phyloP scores from a whole-genome alignment of 192 early-diverging fungal species.

The Rhizophagus prolifer region DNA sequence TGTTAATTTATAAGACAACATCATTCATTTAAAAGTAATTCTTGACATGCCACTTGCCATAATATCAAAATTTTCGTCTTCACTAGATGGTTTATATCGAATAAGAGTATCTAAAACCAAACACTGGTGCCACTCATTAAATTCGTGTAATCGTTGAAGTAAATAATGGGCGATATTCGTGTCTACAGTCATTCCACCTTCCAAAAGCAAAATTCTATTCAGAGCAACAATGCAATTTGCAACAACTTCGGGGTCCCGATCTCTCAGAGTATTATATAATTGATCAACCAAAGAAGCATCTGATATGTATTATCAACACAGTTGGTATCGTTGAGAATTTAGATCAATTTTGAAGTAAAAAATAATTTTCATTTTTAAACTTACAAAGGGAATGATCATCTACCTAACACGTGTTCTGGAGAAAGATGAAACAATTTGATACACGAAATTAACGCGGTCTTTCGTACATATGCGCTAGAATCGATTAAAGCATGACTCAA shows the following conservation, averaged over 20 bases:
- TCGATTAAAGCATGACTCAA: constrained; percentile 36
- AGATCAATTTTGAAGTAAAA: neutral
- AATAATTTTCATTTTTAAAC: neutral
- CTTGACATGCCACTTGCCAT: constrained; percentile 39
- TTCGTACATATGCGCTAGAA: constrained; percentile 43
- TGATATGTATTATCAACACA: constrained; percentile 4
- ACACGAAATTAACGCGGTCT: constrained; percentile 39
- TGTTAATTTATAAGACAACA: neutral
- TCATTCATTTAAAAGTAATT: neutral
- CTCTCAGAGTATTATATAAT: constrained; percentile 36
- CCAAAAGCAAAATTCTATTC: constrained; percentile 36
- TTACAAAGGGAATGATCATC: neutral
- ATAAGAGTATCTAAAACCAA: constrained; percentile 35
- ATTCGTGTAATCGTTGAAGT: constrained; percentile 37
- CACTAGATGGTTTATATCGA: constrained; percentile 36
- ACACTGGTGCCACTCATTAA: constrained; percentile 36
- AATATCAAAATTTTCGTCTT: constrained; percentile 43
- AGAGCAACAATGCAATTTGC: constrained; percentile 37
- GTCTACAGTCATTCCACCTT: constrained; percentile 40
- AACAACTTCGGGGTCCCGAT: constrained; percentile 38
- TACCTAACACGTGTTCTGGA: constrained; percentile 41
- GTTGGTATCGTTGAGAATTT: neutral
- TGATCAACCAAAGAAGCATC: constrained; percentile 40
- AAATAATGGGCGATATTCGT: constrained; percentile 31
- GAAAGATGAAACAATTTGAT: constrained; percentile 41